A percentile compares a stretch with the other conserved stretches of the same genome.
phyloP scores from a whole-genome alignment of 2,329 filamentous ascomycete species.

The Fusarium humuli region DNA sequence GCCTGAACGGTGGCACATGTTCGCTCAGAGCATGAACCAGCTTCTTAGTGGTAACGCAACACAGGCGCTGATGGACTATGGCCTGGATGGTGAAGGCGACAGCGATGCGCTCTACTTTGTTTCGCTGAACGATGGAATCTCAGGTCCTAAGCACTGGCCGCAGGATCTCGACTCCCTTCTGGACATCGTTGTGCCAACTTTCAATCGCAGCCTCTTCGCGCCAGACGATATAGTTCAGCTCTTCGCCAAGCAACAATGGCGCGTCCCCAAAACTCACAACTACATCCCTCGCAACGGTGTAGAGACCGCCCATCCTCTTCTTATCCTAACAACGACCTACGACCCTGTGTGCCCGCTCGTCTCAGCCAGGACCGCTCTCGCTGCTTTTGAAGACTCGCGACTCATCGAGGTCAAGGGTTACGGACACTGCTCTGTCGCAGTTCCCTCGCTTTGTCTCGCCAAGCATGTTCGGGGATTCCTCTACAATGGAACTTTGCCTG shows the following conservation, averaged over 20 bases:
- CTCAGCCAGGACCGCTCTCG: conserved; percentile 53
- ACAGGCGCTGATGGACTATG: conserved; percentile 52
- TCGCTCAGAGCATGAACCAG: conserved; percentile 51
- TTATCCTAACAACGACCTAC: conserved; percentile 49
- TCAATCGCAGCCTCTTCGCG: conserved; percentile 50
- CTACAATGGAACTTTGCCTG: conserved; percentile 53
- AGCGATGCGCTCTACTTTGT: conserved; percentile 47
- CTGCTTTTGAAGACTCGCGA: conserved; percentile 52
- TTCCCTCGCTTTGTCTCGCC: conserved; percentile 53
- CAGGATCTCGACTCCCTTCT: conserved; percentile 49
- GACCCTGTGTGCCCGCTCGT: conserved; percentile 64
- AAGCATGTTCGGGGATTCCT: conserved; percentile 54
- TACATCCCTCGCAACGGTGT: conserved; percentile 50
- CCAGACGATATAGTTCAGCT: conserved; percentile 47
- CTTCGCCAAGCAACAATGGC: conserved; percentile 49
- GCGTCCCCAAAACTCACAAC: conserved; percentile 46
- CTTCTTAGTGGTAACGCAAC: conserved; percentile 57
- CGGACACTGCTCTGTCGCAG: conserved; percentile 56
- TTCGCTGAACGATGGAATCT: conserved; percentile 45
- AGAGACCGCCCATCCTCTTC: conserved; percentile 47
- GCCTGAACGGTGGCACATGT: conserved; percentile 52
- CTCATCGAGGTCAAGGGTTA: conserved; percentile 58
- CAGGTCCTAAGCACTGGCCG: conserved; percentile 48
- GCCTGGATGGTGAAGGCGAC: conserved; percentile 23
- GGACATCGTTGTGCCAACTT: conserved; percentile 50